Percentiles rank a stretch among this genome's conserved stretches.
Evolutionary conservation across 805 yeast species (phyloP).

Genomic region (Danielia oregonensis): DNA sequence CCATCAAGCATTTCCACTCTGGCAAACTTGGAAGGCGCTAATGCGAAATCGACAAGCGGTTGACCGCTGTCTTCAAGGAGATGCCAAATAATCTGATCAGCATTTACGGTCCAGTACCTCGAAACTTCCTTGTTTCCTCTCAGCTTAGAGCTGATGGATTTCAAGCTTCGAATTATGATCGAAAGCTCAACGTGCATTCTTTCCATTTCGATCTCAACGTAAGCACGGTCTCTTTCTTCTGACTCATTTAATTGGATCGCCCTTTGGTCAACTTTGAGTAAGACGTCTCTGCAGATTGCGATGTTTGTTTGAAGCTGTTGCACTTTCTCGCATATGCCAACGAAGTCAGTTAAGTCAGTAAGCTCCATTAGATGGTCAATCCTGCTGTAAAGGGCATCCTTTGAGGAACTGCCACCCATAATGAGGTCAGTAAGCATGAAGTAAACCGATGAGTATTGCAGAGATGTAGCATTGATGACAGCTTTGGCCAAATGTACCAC

Average conservation of each 20-base stretch:
- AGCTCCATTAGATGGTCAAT: conserved; percentile 35
- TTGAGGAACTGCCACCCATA: conserved; percentile 22
- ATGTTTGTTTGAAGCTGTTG: conserved; percentile 28
- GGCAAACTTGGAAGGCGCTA: conserved; percentile 58
- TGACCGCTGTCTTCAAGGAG: conserved; percentile 55
- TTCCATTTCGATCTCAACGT: conserved; percentile 32
- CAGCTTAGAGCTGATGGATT: conserved; percentile 18
- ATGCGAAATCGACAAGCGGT: conserved; percentile 67
- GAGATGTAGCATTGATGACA: conserved; percentile 36
- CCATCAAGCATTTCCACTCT: conserved; percentile 64
- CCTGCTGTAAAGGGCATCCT: conserved; percentile 35
- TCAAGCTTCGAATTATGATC: conserved; percentile 30
- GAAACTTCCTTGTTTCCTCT: conserved; percentile 8
- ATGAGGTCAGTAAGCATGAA: conserved; percentile 34
- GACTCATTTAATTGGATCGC: conserved; percentile 18
- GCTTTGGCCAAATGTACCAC: conserved; percentile 33
- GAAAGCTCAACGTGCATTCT: conserved; percentile 30
- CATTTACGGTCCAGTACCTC: conserved; percentile 18
- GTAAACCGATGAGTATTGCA: conserved; percentile 35
- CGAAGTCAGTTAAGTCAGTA: conserved; percentile 34
- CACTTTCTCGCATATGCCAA: conserved; percentile 30
- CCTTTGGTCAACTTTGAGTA: conserved; percentile 37
- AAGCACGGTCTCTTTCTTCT: conserved; percentile 19
- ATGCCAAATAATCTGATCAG: conserved; percentile 71
- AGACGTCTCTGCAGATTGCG: conserved; percentile 27